These are phyloP conservation scores for Agarophyton chilense DNA, from an alignment of 23 red algal genomes.

Conservation along the genomic window DNA sequence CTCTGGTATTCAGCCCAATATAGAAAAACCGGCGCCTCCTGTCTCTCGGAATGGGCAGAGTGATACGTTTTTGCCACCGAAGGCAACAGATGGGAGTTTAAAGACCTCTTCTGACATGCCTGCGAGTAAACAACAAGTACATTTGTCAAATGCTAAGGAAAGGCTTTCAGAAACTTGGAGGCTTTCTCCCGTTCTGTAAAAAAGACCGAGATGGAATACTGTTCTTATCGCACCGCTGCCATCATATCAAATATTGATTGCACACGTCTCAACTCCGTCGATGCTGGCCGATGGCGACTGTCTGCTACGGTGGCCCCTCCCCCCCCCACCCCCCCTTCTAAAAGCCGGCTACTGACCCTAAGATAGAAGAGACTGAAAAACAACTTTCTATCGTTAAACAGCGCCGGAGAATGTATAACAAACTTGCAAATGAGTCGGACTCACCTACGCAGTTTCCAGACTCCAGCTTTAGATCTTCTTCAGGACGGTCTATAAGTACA, in stretches of 20 bases:
- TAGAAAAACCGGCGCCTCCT: neutral
- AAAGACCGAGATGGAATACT: neutral
- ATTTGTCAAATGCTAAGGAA: no score
- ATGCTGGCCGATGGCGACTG: conserved; percentile 13
- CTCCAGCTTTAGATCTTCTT: no score
- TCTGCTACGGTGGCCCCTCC: neutral
- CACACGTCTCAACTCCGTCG: conserved; percentile 43
- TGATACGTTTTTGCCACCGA: neutral
- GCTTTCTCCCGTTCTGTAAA: neutral
- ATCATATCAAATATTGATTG: conserved; percentile 28
- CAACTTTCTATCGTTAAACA: no score
- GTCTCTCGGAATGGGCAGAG: neutral
- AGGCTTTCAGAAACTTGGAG: neutral
- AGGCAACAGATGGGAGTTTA: neutral
- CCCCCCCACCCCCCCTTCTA: neutral
- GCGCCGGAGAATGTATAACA: no score
- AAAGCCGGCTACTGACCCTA: neutral
- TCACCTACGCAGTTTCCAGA: no score
- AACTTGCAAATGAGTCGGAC: no score
- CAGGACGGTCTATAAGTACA: no score
- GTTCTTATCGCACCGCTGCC: neutral
- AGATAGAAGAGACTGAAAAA: no score
- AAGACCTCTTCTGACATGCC: neutral
- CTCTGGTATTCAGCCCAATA: no score
- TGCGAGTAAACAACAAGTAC: no score